phyloP scores from a whole-genome alignment of 169 alveolate species.

The Besnoitia besnoiti region DNA sequence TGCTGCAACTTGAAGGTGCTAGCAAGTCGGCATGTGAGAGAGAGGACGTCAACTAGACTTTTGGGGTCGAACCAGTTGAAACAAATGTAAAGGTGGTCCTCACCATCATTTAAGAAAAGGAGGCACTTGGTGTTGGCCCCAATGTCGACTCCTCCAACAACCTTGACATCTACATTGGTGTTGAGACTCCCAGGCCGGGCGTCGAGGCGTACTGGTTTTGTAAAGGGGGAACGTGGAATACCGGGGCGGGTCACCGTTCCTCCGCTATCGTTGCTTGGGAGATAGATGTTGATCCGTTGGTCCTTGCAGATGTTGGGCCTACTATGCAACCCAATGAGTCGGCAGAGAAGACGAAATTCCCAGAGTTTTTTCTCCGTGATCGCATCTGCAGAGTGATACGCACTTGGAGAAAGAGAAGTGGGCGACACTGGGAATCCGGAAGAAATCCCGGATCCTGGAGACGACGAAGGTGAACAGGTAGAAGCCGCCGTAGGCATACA shows the following conservation, averaged over 20 bases:
- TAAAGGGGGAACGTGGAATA: background rate
- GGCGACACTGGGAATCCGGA: background rate
- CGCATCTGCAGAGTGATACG: background rate
- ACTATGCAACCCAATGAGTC: constrained; percentile 11
- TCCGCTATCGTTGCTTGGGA: background rate
- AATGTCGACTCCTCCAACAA: constrained; percentile 13
- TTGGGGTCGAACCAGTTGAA: constrained; percentile 47
- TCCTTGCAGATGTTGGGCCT: background rate
- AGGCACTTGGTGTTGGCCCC: constrained; percentile 47
- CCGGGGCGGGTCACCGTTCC: background rate
- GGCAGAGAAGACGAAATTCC: constrained; percentile 17
- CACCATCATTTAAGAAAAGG: constrained; percentile 1
- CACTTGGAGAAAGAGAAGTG: background rate
- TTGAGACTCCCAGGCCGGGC: background rate
- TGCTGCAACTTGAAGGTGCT: constrained; percentile 27
- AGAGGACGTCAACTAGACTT: constrained; percentile 5
- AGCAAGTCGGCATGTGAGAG: constrained; percentile 25
- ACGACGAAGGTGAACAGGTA: background rate
- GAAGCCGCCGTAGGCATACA: background rate
- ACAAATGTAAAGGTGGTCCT: constrained; percentile 35
- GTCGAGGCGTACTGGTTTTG: background rate
- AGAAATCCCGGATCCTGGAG: background rate
- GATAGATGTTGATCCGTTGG: constrained; percentile 23
- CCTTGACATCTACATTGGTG: background rate
- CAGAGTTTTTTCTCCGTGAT: constrained; percentile 5